Evolutionary conservation across 805 yeast genomes (phyloP).

Genomic region (Zygosaccharomyces lentus): DNA sequence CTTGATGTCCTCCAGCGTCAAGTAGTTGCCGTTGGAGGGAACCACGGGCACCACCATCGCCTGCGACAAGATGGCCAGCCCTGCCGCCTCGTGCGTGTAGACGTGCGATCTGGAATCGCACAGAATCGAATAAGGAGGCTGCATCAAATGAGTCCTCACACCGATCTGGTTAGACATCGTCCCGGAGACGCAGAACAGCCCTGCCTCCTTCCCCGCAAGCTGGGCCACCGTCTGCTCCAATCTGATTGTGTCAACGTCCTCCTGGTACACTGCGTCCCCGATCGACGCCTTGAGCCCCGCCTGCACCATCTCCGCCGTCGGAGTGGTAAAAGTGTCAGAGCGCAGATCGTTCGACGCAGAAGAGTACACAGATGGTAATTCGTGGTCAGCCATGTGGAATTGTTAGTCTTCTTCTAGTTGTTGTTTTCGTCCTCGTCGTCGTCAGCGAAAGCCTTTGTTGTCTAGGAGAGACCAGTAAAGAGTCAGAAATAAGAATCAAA

Average conservation of each 20-base stretch:
- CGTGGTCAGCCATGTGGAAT: slow-evolving; percentile 16
- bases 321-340: slow-evolving; percentile 89
- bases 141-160: slow-evolving; percentile 64
- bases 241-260: slow-evolving; percentile 64
- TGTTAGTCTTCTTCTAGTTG: background rate
- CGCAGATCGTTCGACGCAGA: slow-evolving; percentile 48
- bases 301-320: slow-evolving; percentile 66
- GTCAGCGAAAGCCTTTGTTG: background rate
- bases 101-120: slow-evolving; percentile 88
- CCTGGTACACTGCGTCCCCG: slow-evolving; percentile 89
- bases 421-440: background rate
- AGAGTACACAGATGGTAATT: slow-evolving; percentile 28
- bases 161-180: slow-evolving; percentile 89
- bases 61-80: slow-evolving; percentile 81
- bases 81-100: slow-evolving; percentile 83
- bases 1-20: slow-evolving; percentile 76
- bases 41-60: slow-evolving; percentile 85
- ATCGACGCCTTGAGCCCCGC: slow-evolving; percentile 54
- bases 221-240: slow-evolving; percentile 62
- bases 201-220: slow-evolving; percentile 76
- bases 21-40: slow-evolving; percentile 69
- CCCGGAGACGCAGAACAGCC: slow-evolving; percentile 80
- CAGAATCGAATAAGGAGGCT: slow-evolving; percentile 72
- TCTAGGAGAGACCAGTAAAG: background rate
- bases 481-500: background rate